Evolutionary conservation across 2,329 filamentous ascomycete species (phyloP), one percentile per base, ranked within the genome.

Genomic region (Graphiopsis chlorocephala): DNA sequence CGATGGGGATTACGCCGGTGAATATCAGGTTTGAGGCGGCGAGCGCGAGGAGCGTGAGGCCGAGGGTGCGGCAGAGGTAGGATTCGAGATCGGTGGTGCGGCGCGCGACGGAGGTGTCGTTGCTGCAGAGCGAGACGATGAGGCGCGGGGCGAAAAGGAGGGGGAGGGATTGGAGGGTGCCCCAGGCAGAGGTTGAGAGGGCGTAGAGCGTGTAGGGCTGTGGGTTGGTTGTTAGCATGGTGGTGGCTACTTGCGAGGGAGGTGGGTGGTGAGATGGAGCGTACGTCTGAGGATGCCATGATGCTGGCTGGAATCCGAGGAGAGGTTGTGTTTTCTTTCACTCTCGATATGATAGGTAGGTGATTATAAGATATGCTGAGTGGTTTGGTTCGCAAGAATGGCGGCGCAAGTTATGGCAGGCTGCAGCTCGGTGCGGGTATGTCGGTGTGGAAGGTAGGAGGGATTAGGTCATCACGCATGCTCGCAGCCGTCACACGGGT

Each of bases 51-150:
- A 92, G 83, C 31, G 87, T 80, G 64, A 93, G 80, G 68, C 89
- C 91, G 1, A 92, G 83, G 29, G 84, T 86, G 48, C 90, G 89
- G 60, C 87, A 87, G 75, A 93, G 88, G 82, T 94, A 94, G 64
- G 85, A 78, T 76, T 93, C 90, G 33, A 92, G 81, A 26, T 78
- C 87, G 84, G 77, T 63, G 83, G 83, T 63, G 83, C 78, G 68
- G 84, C 80, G 66, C 84, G 83, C 45, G 84, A 80, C 68, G 88
- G 85, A 59, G n/a, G 35, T 42, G 35, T 20, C 38, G 38, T n/a
- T 45, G 83, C 82, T 3, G 84, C 74, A 81, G 66, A 90, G 77
- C 12, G 85, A 81, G 63, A 86, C 80, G 25, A 90, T 85, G 69
- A 90, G 80, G 28, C 83, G 85, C 0, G 88, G 88, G 6, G 84